A percentile compares a stretch with the other conserved stretches of the same genome.
Conservation (phyloP, 1,284 basidiomycete genomes). For the Leccinum solheimii region DNA sequence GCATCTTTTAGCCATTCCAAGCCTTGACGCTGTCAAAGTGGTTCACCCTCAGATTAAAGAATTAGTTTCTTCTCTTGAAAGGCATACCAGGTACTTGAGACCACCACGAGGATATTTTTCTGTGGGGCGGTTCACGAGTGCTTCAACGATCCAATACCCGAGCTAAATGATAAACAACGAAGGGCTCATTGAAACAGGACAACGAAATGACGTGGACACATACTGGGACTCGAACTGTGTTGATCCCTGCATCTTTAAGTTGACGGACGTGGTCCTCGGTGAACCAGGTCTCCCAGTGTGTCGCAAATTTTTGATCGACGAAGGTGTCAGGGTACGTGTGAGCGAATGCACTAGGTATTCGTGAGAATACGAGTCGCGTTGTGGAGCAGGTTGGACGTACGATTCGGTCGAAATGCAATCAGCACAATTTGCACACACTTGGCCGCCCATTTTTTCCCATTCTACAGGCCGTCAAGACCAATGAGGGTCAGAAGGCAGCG, state of each 20-base stretch:
- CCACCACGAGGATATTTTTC: constrained; percentile 74
- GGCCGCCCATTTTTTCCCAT: constrained; percentile 54
- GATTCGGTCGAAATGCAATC: constrained; percentile 49
- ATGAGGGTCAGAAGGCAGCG: background rate
- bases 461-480: constrained; percentile 29
- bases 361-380: background rate
- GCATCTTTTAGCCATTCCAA: constrained; percentile 57
- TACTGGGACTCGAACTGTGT: constrained; percentile 75
- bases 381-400: constrained; percentile 30
- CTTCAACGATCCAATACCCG: constrained; percentile 80
- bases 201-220: constrained; percentile 19
- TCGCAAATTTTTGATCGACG: constrained; percentile 58
- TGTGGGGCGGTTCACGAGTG: constrained; percentile 56
- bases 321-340: constrained; percentile 52
- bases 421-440: constrained; percentile 42
- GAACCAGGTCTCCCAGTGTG: constrained; percentile 77
- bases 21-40: constrained; percentile 52
- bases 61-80: background rate
- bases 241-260: constrained; percentile 57
- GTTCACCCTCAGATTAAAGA: background rate
- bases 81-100: constrained; percentile 56
- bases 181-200: background rate
- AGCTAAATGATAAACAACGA: constrained; percentile 43
- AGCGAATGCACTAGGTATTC: constrained; percentile 49
- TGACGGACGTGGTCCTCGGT: constrained; percentile 58